Percentiles rank a stretch among this genome's conserved stretches.
Conservation (phyloP, 148 eudicot genomes). For the Rhododendron henanense region DNA sequence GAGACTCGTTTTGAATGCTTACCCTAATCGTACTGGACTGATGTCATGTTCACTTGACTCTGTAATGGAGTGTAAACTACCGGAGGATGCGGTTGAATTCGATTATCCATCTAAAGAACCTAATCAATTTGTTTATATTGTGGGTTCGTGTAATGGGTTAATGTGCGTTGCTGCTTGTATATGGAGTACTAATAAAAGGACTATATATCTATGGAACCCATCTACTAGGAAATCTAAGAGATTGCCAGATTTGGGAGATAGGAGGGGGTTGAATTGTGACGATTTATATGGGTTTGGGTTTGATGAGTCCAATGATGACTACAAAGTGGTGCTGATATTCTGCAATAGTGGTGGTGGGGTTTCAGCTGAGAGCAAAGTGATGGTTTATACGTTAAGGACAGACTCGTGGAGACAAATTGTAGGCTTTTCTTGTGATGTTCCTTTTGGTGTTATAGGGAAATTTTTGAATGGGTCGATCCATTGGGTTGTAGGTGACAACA, state of each 20-base stretch:
- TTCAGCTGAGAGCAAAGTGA: constrained; percentile 17
- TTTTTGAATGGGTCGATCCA: constrained; percentile 43
- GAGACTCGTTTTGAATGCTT: too few species aligned
- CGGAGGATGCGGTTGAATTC: too few species aligned
- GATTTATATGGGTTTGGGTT: constrained; percentile 40
- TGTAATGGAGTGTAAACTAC: too few species aligned
- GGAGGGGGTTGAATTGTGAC: constrained; percentile 4
- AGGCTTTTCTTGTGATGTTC: not conserved
- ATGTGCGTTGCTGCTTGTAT: constrained; percentile 24
- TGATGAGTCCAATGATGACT: constrained; percentile 33
- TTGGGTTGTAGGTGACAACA: constrained; percentile 25
- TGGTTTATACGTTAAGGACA: not conserved
- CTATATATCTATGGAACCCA: constrained; percentile 36
- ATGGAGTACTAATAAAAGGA: not conserved
- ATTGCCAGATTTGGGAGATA: constrained; percentile 16
- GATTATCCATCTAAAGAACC: constrained; percentile 26
- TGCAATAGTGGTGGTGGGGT: constrained; percentile 6
- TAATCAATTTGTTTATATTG: constrained; percentile 13
- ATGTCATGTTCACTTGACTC: too few species aligned
- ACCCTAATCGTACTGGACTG: too few species aligned
- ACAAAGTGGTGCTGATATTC: constrained; percentile 34
- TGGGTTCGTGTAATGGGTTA: constrained; percentile 47
- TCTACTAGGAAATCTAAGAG: constrained; percentile 17
- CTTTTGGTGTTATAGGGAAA: constrained; percentile 17
- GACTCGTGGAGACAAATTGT: not conserved